These are phyloP conservation scores for Leishmania martiniquensis DNA, from an alignment of 208 protist genomes.

Conservation along the genomic window DNA sequence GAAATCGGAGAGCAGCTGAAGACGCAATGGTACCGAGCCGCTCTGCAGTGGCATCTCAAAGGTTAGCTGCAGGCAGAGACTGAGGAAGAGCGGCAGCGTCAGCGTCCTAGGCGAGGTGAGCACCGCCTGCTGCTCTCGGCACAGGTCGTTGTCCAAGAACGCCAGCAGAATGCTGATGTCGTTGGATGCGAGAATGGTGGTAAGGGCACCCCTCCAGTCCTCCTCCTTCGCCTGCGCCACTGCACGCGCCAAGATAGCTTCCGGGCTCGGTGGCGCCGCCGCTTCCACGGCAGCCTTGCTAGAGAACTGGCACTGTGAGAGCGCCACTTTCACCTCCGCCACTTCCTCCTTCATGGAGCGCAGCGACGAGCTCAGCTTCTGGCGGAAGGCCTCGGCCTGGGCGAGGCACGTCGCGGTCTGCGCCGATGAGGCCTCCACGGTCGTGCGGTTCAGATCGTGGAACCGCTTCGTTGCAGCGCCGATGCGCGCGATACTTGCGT, in stretches of 20 bases:
- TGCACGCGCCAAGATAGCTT: constrained; percentile 63
- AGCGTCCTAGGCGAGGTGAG: constrained; percentile 67
- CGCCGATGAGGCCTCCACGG: constrained; percentile 37
- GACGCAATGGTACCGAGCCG: constrained; percentile 65
- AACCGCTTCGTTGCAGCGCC: constrained; percentile 36
- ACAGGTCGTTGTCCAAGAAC: constrained; percentile 82
- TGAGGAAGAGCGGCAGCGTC: constrained; percentile 78
- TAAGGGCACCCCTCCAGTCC: constrained; percentile 78
- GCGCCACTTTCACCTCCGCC: constrained; percentile 42
- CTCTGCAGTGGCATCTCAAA: constrained; percentile 65
- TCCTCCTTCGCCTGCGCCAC: constrained; percentile 57
- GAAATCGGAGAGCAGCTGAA: constrained; percentile 74
- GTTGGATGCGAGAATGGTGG: constrained; percentile 63
- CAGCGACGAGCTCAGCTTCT: constrained; percentile 44
- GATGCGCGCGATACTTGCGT: constrained; percentile 54
- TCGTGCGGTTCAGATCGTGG: constrained; percentile 39
- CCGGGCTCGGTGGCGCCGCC: constrained; percentile 46
- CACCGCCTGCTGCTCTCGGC: constrained; percentile 59
- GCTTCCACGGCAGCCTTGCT: constrained; percentile 9
- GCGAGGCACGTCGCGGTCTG: constrained; percentile 35
- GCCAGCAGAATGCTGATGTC: constrained; percentile 78
- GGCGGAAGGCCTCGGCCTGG: constrained; percentile 40
- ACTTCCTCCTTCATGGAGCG: constrained; percentile 52
- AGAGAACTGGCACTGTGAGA: constrained; percentile 38
- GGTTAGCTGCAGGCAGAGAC: constrained; percentile 82